Base-by-base conservation (phyloP, 2,329 filamentous ascomycete species). In the Penicillium glabrum region DNA sequence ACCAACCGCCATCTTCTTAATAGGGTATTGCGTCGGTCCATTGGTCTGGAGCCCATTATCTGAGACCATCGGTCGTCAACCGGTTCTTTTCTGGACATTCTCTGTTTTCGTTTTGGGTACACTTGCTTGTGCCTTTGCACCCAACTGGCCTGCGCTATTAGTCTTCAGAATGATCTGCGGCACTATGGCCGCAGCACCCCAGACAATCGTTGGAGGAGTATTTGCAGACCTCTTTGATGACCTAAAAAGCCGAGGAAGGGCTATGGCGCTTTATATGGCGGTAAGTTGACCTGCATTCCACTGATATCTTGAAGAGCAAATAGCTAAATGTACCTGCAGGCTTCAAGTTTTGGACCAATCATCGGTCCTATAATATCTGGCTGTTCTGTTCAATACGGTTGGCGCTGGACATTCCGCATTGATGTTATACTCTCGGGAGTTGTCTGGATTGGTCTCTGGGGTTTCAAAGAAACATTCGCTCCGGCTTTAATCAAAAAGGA, bases 391-490 rank as follows among this genome's bases (percentile, higher is more conserved):
- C 53, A 66, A 1, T 64, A 74, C n/a, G 72, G 70, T 1, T 82
- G 79, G 79, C 69, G 77, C 24, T 80, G 78, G 76, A 70, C 74
- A 0, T 82, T 80, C 37, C 78, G 77, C 83, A 81, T 91, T 24
- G 87, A 79, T 14, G 77, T 90, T 16, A 89, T 92, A 19, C 79
- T 90, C 53, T 89, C 88, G 2, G 77, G 69, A 3, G 61, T 66
- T 4, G 87, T 86, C 1, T 80, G 87, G 71, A 69, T 86, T 2
- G 75, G 86, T 1, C 73, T 90, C 14, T 55, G 85, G n/a, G 79
- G 3, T n/a, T 2, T 0, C 1, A 49, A 27, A 71, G 86, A 89
- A 70, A 88, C 85, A 1, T 87, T 83, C 63, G 81, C 75, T 0
- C 86, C 86, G 0, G 76, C 85, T 4, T 77, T 89, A 11, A 75